Percentiles rank a stretch among this genome's conserved stretches.
These are phyloP conservation scores for Paramyrothecium sp. DNA, from an alignment of 2,329 filamentous ascomycete species.

Conservation along the genomic window DNA sequence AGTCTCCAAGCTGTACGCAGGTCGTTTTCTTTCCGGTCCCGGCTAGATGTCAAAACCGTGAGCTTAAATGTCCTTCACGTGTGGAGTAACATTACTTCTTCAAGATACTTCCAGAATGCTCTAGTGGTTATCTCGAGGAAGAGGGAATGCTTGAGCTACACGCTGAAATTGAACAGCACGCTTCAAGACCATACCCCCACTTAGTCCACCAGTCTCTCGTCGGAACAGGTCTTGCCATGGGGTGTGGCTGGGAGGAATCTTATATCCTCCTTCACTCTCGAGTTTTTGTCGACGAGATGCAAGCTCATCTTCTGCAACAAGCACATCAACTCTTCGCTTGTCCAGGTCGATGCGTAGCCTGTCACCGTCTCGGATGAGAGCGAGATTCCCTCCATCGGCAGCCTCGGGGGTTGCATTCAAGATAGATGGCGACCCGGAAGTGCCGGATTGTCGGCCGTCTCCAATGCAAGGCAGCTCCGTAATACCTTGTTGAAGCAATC, in stretches of 20 bases:
- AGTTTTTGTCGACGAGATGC: constrained; percentile 29
- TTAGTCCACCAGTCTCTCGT: constrained; percentile 41
- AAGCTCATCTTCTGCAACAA: constrained; percentile 41
- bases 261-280: constrained; percentile 34
- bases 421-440: constrained; percentile 53
- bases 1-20: no score
- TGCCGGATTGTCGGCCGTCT: constrained; percentile 54
- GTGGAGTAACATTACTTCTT: no score
- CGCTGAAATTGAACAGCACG: constrained; percentile 44
- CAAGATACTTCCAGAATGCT: no score
- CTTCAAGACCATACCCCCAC: constrained; percentile 44
- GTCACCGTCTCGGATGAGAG: constrained; percentile 48
- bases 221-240: constrained; percentile 51
- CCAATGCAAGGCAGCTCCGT: constrained; percentile 49
- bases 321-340: constrained; percentile 46
- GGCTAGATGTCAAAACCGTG: no score
- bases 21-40: no score
- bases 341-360: constrained; percentile 47
- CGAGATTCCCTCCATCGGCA: constrained; percentile 51
- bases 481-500: constrained; percentile 43
- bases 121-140: no score
- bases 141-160: constrained; percentile 13
- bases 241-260: constrained; percentile 39
- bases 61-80: no score
- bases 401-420: constrained; percentile 56